A percentile compares a stretch with the other conserved stretches of the same genome.
Evolutionary conservation across 108 stramenopile species (phyloP).

Genomic region (Conticribra guillardii): DNA sequence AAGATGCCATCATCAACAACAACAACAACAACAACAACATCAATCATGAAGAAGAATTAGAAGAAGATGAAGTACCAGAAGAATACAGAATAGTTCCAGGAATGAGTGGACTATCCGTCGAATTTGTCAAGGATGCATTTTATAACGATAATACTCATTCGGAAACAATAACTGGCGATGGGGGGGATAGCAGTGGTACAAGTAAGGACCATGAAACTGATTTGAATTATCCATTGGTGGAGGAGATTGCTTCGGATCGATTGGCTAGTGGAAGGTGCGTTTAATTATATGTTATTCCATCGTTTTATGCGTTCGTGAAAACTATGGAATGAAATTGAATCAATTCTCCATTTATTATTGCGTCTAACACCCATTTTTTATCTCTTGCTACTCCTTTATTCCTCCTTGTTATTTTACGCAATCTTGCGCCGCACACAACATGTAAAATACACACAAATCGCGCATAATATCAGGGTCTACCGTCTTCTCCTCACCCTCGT

Average conservation of each 20-base stretch:
- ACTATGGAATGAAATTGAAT: neutral
- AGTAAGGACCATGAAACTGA: neutral
- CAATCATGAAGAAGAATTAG: neutral
- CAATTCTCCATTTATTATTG: neutral
- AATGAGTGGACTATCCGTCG: conserved; percentile 46
- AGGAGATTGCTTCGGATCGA: conserved; percentile 39
- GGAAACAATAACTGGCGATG: neutral
- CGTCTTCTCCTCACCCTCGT: conserved; percentile 39
- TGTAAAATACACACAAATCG: no score
- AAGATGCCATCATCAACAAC: neutral
- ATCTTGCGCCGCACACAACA: neutral
- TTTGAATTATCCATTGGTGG: neutral
- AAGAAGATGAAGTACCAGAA: conserved; percentile 22
- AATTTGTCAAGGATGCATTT: conserved; percentile 34
- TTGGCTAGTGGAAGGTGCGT: conserved; percentile 44
- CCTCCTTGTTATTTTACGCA: neutral
- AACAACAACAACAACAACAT: no score
- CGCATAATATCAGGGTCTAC: conserved; percentile 17
- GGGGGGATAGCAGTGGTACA: neutral
- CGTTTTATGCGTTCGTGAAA: neutral
- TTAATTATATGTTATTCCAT: no score
- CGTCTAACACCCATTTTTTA: neutral
- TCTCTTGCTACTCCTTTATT: neutral
- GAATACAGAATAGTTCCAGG: conserved; percentile 37
- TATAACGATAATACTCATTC: neutral